Evolutionary conservation across 257 asterid genomes (phyloP).

Genomic region (Solanum pinnatisectum): DNA sequence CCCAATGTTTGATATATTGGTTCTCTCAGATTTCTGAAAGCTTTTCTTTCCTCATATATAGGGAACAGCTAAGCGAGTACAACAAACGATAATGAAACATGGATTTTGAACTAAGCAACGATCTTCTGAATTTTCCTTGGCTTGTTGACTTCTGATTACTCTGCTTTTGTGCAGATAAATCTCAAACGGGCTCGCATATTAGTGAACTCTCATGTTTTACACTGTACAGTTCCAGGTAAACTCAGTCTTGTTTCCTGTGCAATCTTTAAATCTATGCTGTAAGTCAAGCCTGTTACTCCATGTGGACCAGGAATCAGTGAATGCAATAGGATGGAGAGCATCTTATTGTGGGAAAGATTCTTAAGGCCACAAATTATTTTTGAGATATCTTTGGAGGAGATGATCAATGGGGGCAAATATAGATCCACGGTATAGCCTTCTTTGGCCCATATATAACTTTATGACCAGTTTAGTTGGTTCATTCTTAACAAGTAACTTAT

Average conservation of each 20-base stretch:
- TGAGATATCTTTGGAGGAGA: slow-evolving; percentile 67
- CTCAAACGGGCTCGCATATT: slow-evolving; percentile 93
- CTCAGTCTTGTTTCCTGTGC: background rate
- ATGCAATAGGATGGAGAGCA: slow-evolving; percentile 79
- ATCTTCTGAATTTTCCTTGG: background rate
- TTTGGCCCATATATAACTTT: background rate
- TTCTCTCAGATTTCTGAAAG: background rate
- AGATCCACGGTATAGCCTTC: slow-evolving; percentile 47
- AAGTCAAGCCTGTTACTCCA: background rate
- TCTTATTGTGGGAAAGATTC: slow-evolving; percentile 69
- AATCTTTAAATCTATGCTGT: background rate
- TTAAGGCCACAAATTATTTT: slow-evolving; percentile 60
- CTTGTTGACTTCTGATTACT: background rate
- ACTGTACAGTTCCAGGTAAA: slow-evolving; percentile 61
- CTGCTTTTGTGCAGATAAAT: slow-evolving; percentile 62
- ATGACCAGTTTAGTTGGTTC: background rate
- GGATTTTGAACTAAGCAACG: background rate
- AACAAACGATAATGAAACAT: background rate
- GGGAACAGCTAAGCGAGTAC: background rate
- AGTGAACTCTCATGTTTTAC: slow-evolving; percentile 60
- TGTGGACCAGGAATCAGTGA: slow-evolving; percentile 50
- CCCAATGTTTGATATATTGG: background rate
- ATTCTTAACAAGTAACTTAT: background rate
- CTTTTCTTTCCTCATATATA: background rate
- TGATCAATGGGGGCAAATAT: slow-evolving; percentile 43